A percentile compares a stretch with the other conserved stretches of the same genome.
These are phyloP conservation scores for Citrus mangshanensis DNA, from an alignment of 345 rosid species.

Conservation along the genomic window DNA sequence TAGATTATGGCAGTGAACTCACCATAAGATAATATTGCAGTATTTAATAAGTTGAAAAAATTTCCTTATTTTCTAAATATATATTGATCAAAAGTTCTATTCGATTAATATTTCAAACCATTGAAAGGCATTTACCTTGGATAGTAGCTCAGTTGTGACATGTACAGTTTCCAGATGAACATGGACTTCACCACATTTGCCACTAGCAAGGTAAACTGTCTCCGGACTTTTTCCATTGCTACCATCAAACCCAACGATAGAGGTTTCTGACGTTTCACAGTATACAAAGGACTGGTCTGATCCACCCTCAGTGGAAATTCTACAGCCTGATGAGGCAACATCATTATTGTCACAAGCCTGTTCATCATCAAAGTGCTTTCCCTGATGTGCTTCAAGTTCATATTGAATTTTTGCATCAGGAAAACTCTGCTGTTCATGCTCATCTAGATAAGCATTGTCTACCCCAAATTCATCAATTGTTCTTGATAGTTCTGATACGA, in stretches of 20 bases:
- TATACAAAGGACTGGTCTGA: conserved; percentile 23
- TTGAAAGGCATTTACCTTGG: conserved; percentile 39
- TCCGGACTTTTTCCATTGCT: conserved; percentile 30
- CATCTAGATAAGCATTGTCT: conserved; percentile 18
- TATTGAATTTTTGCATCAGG: conserved; percentile 17
- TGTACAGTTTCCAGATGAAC: conserved; percentile 21
- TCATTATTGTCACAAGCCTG: conserved; percentile 32
- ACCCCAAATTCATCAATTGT: conserved; percentile 13
- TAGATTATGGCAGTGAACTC: neutral
- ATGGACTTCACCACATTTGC: conserved; percentile 28
- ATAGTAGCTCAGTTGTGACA: conserved; percentile 15
- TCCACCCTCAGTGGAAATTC: conserved; percentile 28
- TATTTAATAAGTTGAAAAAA: conserved; percentile 1
- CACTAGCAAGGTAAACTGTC: conserved; percentile 9
- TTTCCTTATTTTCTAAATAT: neutral
- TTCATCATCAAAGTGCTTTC: conserved; percentile 30
- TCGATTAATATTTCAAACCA: neutral
- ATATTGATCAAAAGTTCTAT: neutral
- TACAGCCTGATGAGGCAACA: conserved; percentile 21
- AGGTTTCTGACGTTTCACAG: conserved; percentile 34
- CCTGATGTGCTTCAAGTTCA: conserved; percentile 29
- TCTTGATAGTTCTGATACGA: conserved; percentile 20
- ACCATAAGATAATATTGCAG: neutral
- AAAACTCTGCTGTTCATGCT: neutral
- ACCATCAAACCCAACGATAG: conserved; percentile 25